These are phyloP conservation scores for Suillus decipiens DNA, from an alignment of 768 basidiomycete species.

Conservation along the genomic window DNA sequence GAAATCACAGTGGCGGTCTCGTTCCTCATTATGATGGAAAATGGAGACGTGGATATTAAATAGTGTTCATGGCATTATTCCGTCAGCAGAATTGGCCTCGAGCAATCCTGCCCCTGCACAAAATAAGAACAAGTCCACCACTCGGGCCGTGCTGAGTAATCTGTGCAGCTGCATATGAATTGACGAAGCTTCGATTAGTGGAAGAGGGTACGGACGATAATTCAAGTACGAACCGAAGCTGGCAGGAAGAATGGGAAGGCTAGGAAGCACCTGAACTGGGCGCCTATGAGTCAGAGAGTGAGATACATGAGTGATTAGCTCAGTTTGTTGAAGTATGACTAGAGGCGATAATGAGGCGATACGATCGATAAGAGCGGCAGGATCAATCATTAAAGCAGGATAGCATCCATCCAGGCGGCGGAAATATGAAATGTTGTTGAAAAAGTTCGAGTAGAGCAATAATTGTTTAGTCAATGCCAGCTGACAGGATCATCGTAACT, in stretches of 20 bases:
- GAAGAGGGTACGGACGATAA: neutral
- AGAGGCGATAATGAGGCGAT: neutral
- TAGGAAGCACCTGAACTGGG: neutral
- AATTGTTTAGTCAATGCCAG: neutral
- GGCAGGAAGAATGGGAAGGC: slow-evolving; percentile 2
- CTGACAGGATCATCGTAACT: neutral
- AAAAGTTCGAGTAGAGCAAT: neutral
- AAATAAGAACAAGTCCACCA: neutral
- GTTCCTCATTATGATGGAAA: neutral
- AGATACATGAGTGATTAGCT: neutral
- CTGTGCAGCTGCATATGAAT: neutral
- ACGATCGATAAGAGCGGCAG: neutral
- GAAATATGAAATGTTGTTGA: neutral
- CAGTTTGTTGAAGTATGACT: neutral
- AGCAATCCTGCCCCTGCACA: neutral
- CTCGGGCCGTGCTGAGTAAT: neutral
- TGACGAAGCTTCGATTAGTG: neutral
- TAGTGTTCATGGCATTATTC: neutral
- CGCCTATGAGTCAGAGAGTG: neutral
- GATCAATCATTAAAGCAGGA: neutral
- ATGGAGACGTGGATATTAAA: neutral
- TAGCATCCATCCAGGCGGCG: neutral
- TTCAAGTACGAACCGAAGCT: slow-evolving; percentile 8
- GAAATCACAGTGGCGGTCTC: neutral
- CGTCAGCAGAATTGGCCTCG: neutral